Conservation (phyloP, 768 basidiomycete genomes). For the Saitozyma podzolica region DNA sequence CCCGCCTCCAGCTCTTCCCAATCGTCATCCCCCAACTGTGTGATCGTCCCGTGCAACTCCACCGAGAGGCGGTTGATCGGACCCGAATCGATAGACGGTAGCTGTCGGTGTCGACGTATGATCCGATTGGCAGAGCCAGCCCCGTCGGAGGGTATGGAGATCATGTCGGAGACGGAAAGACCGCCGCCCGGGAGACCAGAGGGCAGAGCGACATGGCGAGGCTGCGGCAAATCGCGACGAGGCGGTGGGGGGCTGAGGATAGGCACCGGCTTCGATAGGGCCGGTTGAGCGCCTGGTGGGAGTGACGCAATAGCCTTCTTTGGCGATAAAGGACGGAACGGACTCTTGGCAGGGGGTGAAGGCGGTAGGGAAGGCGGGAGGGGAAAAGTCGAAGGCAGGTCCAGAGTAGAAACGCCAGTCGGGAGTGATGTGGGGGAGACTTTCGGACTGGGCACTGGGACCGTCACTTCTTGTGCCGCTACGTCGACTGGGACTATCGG, state of each 20-base stretch:
- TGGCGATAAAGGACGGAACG: background rate
- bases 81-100: slow-evolving; percentile 23
- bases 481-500: too few species aligned
- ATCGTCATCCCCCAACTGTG: slow-evolving; percentile 42
- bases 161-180: slow-evolving; percentile 35
- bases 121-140: slow-evolving; percentile 22
- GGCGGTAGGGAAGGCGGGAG: background rate
- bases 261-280: background rate
- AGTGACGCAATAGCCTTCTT: background rate
- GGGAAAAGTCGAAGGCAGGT: too few species aligned
- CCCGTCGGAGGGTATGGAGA: slow-evolving; percentile 31
- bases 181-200: slow-evolving; percentile 33
- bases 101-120: slow-evolving; percentile 26
- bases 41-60: slow-evolving; percentile 33
- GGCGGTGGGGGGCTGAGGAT: background rate
- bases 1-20: slow-evolving; percentile 36
- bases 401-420: too few species aligned
- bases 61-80: slow-evolving; percentile 30
- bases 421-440: too few species aligned
- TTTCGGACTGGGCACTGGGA: too few species aligned
- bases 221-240: background rate
- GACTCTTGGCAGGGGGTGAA: background rate
- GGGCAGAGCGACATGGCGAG: slow-evolving; percentile 12
- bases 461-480: too few species aligned
- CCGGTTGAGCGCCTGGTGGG: background rate